Evolutionary conservation across 345 rosid genomes (phyloP), one percentile per base, ranked within the genome.

Genomic region (Salix brachista): DNA sequence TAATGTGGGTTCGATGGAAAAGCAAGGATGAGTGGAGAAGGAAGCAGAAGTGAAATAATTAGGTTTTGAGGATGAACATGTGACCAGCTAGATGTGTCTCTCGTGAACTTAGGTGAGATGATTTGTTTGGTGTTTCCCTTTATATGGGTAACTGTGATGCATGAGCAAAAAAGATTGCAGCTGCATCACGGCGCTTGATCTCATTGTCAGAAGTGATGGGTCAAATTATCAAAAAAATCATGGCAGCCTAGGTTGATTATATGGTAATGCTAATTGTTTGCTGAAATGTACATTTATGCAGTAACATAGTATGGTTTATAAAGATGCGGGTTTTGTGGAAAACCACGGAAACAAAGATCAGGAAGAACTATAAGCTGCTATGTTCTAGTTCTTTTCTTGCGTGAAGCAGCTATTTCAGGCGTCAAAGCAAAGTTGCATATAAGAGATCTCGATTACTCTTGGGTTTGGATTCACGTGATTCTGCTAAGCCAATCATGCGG

Each of bases 21-120:
- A n/a, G 84, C 83, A 80, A 73, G 18, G 12, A 80, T 62, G 64
- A 52, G 52, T 37, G 6, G 18, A 8, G 74, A 9, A 16, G 65
- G 11, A 48, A 17, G 26, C 56, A 34, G 78, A 73, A 70, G 70
- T 28, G 56, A 74, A 68, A 64, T 58, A 25, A 56, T 54, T 65
- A 46, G 77, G 71, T 73, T 71, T 65, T 37, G 46, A 64, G 34
- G 72, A 77, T n/a, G 67, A 74, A 65, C 89, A 84, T 77, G 88
- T 88, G 90, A 87, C 75, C 65, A 11, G 75, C 84, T 77, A 71
- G 87, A 75, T 75, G 87, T 79, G 78, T 69, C 80, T 71, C 79
- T 77, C 88, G 80, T 83, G 81, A 76, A 64, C 71, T 39, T 70
- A 37, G 48, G 80, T 42, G 69, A 58, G 67, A 39, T 62, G 69